Evolutionary conservation across 345 rosid genomes (phyloP).

Genomic region (Cardiospermum halicacabum): DNA sequence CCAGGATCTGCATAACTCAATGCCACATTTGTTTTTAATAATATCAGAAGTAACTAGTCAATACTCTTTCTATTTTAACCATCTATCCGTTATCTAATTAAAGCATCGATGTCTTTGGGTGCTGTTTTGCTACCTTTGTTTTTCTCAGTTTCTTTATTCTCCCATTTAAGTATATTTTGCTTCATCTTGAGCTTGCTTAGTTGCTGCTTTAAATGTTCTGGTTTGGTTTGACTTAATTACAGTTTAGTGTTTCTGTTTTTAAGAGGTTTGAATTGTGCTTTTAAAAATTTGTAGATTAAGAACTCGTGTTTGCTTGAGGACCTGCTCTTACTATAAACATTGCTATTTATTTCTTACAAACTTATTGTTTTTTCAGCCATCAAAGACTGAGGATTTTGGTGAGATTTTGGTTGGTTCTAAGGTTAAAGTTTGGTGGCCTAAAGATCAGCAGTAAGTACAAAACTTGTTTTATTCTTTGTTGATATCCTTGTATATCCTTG

Average conservation of each 20-base stretch:
- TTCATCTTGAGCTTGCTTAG: background rate
- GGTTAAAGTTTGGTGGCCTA: conserved; percentile 96
- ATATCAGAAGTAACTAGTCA: background rate
- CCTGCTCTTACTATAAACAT: background rate
- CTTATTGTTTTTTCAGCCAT: conserved; percentile 39
- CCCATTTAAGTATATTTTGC: background rate
- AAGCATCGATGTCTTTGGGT: background rate
- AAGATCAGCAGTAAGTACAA: conserved; percentile 53
- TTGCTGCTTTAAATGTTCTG: background rate
- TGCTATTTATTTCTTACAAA: conserved; percentile 15
- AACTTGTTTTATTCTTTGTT: background rate
- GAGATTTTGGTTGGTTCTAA: conserved; percentile 62
- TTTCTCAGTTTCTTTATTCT: background rate
- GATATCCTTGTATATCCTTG: background rate
- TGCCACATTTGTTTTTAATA: background rate
- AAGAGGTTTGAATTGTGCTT: background rate
- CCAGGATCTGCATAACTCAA: background rate
- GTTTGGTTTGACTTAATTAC: too few species aligned
- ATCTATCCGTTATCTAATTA: background rate
- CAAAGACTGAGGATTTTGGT: conserved; percentile 40
- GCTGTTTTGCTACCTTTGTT: background rate
- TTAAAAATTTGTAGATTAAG: background rate
- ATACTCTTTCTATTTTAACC: background rate
- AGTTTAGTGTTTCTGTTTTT: background rate
- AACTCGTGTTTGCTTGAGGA: conserved; percentile 3